Evolutionary conservation across 352 stramenopile species (phyloP), one percentile per base, ranked within the genome.

Genomic region (Albugo candida): DNA sequence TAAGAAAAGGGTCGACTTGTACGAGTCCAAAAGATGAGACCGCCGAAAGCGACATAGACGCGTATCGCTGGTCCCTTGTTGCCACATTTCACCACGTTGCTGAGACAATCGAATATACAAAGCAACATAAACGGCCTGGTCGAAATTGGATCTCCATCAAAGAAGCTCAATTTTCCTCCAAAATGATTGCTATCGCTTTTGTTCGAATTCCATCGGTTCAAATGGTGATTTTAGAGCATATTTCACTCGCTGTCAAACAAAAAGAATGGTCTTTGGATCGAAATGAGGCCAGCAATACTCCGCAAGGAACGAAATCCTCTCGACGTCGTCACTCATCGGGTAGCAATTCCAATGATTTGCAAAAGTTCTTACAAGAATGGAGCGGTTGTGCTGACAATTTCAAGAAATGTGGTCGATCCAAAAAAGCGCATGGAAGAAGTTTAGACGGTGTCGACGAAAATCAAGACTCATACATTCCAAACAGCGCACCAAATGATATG

Each of bases 31-130:
- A 66, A 14, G 54, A 52, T n/a, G 53, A 45, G 5, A 69, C 81
- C 19, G 61, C 59, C 4, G 65, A 75, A 44, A 58, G 61, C 6
- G 67, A 81, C 41, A 53, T 82, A 20, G 73, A 79, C 41, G 41
- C 79, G 36, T 82, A 84, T 45, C 57, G 72, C 1, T 82, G 69
- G 38, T 52, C 81, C 13, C 55, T 84, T 2, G 68, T 82, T n/a
- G 69, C 69, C n/a, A 84, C 69, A 1, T 84, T 80, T 55, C 79
- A 82, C 58, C 68, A 78, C 43, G 72, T 75, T 2, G 55, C 66
- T 11, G 69, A 81, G 47, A 82, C 63, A 46, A 59, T 84, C 16
- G 69, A 84, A 16, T 55, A 49, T 5, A 67, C 61, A 0, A 59
- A 64, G 10, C 41, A 52, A 3, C 38, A 43, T 24, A 19, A 24